A percentile compares a stretch with the other conserved stretches of the same genome.
phyloP scores from a whole-genome alignment of 768 basidiomycete genomes.

The Glaciozyma antarctica region DNA sequence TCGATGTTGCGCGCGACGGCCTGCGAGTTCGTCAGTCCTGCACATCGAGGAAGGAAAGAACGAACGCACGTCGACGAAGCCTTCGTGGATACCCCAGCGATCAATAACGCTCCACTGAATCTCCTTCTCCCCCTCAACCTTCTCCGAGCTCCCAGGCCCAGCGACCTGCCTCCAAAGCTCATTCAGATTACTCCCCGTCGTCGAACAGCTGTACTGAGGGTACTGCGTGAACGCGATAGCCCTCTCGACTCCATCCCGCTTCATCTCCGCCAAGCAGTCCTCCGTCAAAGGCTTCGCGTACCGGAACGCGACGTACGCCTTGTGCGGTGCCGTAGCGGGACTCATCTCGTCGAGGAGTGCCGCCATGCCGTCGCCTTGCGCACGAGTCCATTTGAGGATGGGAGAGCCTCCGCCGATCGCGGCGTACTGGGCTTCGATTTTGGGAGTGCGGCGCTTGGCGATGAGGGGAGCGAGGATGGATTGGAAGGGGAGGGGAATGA shows the following conservation, averaged over 20 bases:
- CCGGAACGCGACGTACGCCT: conserved; percentile 89
- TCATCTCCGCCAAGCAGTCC: conserved; percentile 70
- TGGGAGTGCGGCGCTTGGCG: conserved; percentile 76
- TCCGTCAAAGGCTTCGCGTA: conserved; percentile 80
- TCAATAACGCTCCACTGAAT: conserved; percentile 97
- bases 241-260: conserved; percentile 76
- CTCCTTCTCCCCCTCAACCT: conserved; percentile 52
- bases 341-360: conserved; percentile 85
- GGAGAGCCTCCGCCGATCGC: conserved; percentile 96
- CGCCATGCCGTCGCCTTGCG: conserved; percentile 85
- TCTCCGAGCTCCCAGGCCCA: conserved; percentile 35
- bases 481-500: conserved; percentile 93
- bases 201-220: conserved; percentile 96
- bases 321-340: conserved; percentile 87
- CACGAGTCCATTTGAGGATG: conserved; percentile 76
- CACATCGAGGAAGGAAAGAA: not conserved
- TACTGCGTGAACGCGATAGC: conserved; percentile 97
- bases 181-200: conserved; percentile 93
- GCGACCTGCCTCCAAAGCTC: conserved; percentile 58
- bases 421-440: conserved; percentile 87
- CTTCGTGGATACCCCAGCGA: conserved; percentile 91
- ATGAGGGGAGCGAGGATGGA: conserved; percentile 75
- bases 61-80: conserved; percentile 73
- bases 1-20: conserved; percentile 84
- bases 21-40: conserved; percentile 42